Evolutionary conservation across 768 basidiomycete genomes (phyloP).

Genomic region (Hygrocybe coccinea): DNA sequence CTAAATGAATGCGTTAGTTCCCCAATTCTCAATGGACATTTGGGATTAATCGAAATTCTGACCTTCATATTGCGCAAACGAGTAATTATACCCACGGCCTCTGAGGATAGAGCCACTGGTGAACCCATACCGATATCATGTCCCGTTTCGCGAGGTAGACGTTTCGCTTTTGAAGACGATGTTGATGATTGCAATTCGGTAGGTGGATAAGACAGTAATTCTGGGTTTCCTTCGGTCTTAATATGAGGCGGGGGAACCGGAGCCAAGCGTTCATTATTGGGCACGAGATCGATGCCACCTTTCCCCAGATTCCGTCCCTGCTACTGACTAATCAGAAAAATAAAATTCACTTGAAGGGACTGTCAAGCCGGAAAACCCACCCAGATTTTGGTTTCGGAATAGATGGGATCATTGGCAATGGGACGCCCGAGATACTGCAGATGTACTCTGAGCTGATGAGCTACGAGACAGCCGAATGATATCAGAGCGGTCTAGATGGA

Average conservation of each 20-base stretch:
- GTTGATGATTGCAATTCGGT: background rate
- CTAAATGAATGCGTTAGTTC: slow-evolving; percentile 34
- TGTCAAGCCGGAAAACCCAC: slow-evolving; percentile 34
- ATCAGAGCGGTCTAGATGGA: slow-evolving; percentile 6
- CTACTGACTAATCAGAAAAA: background rate
- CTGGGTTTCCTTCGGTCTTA: slow-evolving; percentile 43
- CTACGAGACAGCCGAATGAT: slow-evolving; percentile 36
- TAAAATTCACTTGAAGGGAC: background rate
- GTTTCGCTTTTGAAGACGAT: slow-evolving; percentile 29
- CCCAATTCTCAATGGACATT: slow-evolving; percentile 1
- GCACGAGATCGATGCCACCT: slow-evolving; percentile 74
- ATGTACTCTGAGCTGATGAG: slow-evolving; percentile 96
- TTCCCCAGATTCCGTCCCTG: slow-evolving; percentile 71
- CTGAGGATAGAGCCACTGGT: slow-evolving; percentile 69
- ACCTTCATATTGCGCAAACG: slow-evolving; percentile 81
- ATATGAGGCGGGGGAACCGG: slow-evolving; percentile 54
- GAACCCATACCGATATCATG: slow-evolving; percentile 86
- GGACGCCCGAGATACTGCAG: slow-evolving; percentile 91
- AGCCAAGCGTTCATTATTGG: slow-evolving; percentile 59
- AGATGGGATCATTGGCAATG: slow-evolving; percentile 93
- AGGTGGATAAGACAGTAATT: slow-evolving; percentile 31
- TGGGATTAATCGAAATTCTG: slow-evolving; percentile 9
- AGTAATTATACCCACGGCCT: slow-evolving; percentile 76
- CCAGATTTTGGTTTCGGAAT: slow-evolving; percentile 77
- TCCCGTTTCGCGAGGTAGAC: slow-evolving; percentile 79